Evolutionary conservation across 2,329 filamentous ascomycete species (phyloP), one percentile per base, ranked within the genome.

Genomic region (Elsinoe australis): DNA sequence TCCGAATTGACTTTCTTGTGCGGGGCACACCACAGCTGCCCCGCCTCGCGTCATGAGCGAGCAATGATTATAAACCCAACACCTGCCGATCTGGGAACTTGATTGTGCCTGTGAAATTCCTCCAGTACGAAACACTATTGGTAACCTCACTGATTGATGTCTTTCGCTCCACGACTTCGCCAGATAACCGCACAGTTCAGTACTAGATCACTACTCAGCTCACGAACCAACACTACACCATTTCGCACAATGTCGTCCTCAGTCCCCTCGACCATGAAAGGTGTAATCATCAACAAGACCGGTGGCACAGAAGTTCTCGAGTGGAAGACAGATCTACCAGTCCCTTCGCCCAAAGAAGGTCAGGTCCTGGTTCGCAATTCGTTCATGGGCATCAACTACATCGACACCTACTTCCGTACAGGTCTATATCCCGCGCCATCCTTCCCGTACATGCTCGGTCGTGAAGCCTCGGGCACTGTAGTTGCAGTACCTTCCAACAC

Each of bases 381-480:
- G 54, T 85, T 78, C 62, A 74, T 83, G 41, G 89, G 88, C 51
- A 71, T 95, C 52, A 95, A 95, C 68, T 95, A 78, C 68, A 94
- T 95, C 59, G 89, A 95, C 67, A 94, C 78, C 31, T 94, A 95
- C 69, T 94, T 89, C 76, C 87, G 89, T 63, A 80, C 76, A 9
- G 89, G 89, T 8, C 77, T 94, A 44, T 95, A 95, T 72, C 70
- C 73, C 8, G 70, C 80, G 1, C 74, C 83, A 0, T 63, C 69
- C 1, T 79, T 85, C 57, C 89, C 88, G 3, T 76, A 85, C 58
- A 80, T 82, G 44, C 81, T 90, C 15, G 88, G 89, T 53, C 82
- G 83, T 58, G 89, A 95, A 70, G 85, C 75, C 51, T 76, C 79
- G 50, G 88, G 89, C 52, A 80, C 75, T 32, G 69, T 95, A 54